Percentiles rank a stretch among this genome's conserved stretches.
Evolutionary conservation across 2,329 filamentous ascomycete genomes (phyloP).

Genomic region (Trichoderma sp.): DNA sequence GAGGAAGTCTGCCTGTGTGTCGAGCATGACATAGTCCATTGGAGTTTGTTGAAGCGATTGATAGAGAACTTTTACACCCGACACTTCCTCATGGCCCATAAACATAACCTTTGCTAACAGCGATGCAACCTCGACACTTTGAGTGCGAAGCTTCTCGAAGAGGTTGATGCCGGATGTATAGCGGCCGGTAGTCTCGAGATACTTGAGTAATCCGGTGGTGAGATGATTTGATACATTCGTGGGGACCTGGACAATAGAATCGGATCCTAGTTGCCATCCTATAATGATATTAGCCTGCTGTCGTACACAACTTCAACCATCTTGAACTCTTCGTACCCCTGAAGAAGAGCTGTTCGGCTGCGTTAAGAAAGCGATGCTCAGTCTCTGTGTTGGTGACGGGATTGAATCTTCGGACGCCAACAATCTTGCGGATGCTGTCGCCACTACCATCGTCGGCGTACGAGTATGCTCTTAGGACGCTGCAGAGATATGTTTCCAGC

Average conservation of each 20-base stretch:
- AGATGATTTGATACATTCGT: conserved; percentile 96
- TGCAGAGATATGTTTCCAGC: conserved; percentile 97
- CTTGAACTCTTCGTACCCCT: conserved; percentile 57
- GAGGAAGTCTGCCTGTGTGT: conserved; percentile 90
- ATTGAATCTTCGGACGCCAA: conserved; percentile 96
- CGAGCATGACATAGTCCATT: conserved; percentile 97
- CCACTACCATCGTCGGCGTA: conserved; percentile 96
- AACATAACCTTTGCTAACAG: conserved; percentile 87
- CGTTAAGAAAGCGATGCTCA: conserved; percentile 92
- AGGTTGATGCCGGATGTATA: conserved; percentile 95
- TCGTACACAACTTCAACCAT: background rate
- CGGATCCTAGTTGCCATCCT: conserved; percentile 95
- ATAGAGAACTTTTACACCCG: conserved; percentile 83
- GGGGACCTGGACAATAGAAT: conserved; percentile 94
- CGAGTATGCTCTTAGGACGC: conserved; percentile 87
- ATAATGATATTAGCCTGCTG: conserved; percentile 22
- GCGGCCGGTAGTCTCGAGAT: conserved; percentile 91
- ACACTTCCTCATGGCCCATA: conserved; percentile 95
- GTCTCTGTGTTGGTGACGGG: conserved; percentile 97
- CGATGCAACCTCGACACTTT: conserved; percentile 92
- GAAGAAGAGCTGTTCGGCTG: conserved; percentile 93
- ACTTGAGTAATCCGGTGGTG: conserved; percentile 87
- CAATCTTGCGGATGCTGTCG: conserved; percentile 92
- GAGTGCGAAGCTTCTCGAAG: conserved; percentile 89
- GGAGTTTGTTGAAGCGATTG: conserved; percentile 86